phyloP scores from a whole-genome alignment of 176 grass and related monocot species.

The Tuctoria greenei region DNA sequence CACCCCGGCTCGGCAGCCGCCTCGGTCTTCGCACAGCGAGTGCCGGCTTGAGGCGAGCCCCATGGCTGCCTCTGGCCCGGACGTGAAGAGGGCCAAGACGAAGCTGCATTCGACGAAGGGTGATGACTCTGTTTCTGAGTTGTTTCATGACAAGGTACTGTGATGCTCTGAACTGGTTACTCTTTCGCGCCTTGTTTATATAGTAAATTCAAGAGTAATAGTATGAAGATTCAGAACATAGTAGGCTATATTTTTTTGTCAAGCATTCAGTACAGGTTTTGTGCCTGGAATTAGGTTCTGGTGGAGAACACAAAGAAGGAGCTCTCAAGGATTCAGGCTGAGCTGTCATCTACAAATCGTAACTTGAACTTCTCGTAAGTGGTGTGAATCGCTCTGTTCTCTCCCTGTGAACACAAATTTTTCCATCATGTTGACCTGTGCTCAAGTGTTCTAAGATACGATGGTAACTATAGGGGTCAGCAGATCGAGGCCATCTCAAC shows the following conservation, averaged over 20 bases:
- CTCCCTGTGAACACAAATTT: not conserved
- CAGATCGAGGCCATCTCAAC: slow-evolving; percentile 82
- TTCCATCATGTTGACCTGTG: not conserved
- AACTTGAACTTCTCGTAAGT: slow-evolving; percentile 76
- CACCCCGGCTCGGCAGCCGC: slow-evolving; percentile 3
- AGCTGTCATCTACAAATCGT: slow-evolving; percentile 61
- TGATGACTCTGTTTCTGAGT: slow-evolving; percentile 44
- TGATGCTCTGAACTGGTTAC: not conserved
- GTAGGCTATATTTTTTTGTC: not conserved
- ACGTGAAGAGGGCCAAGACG: slow-evolving; percentile 60
- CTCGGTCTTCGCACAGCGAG: slow-evolving; percentile 42
- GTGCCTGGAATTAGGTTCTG: slow-evolving; percentile 44
- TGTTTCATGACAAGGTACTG: slow-evolving; percentile 60
- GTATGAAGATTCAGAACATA: not conserved
- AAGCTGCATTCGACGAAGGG: slow-evolving; percentile 33
- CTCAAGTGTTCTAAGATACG: not conserved
- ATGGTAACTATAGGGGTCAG: slow-evolving; percentile 48
- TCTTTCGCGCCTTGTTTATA: not conserved
- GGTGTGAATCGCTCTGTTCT: not conserved
- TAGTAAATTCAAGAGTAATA: not conserved
- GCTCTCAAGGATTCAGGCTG: slow-evolving; percentile 79
- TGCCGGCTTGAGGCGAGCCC: slow-evolving; percentile 58
- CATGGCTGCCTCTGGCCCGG: slow-evolving; percentile 39
- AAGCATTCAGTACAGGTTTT: not conserved
- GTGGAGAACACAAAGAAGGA: slow-evolving; percentile 87